Percentiles rank a stretch among this genome's conserved stretches.
Conservation (phyloP, 106 monocot species). For the Acorus calamus region DNA sequence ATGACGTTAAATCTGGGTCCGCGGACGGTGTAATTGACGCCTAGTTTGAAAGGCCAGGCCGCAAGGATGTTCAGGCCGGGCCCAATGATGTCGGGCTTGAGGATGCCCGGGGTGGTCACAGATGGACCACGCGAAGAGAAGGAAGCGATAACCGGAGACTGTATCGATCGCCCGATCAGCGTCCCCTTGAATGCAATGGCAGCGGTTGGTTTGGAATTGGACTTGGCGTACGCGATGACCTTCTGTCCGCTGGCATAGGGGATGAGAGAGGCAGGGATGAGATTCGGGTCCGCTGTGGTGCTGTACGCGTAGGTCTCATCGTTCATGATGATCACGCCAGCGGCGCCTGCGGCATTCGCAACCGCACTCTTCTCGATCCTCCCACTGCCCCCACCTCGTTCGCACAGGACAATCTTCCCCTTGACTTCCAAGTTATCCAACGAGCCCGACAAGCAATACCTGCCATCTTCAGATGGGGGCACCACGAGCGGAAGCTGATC, state of each 20-base stretch:
- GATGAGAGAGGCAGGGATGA: slow-evolving; percentile 1
- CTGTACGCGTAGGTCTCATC: neutral
- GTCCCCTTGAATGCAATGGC: slow-evolving; percentile 6
- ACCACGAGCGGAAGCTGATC: neutral
- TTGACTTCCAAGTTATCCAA: neutral
- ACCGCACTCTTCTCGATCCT: neutral
- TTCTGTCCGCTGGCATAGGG: neutral
- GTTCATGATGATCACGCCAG: slow-evolving; percentile 8
- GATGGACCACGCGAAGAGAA: slow-evolving; percentile 5
- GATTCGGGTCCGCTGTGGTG: neutral
- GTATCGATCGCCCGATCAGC: neutral
- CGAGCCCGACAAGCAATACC: neutral
- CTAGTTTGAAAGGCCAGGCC: neutral
- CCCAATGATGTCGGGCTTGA: slow-evolving; percentile 8
- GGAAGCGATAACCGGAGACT: neutral
- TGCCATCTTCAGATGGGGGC: neutral
- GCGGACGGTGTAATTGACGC: neutral
- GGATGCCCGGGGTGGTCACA: neutral
- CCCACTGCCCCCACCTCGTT: neutral
- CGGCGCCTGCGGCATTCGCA: neutral
- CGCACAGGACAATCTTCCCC: slow-evolving; percentile 7
- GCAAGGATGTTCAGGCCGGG: slow-evolving; percentile 8
- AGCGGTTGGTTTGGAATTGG: neutral
- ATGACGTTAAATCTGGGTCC: neutral
- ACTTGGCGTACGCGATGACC: slow-evolving; percentile 1